Evolutionary conservation across 2,329 filamentous ascomycete genomes (phyloP), one percentile per base, ranked within the genome.

Genomic region (Cercospora berteroae): DNA sequence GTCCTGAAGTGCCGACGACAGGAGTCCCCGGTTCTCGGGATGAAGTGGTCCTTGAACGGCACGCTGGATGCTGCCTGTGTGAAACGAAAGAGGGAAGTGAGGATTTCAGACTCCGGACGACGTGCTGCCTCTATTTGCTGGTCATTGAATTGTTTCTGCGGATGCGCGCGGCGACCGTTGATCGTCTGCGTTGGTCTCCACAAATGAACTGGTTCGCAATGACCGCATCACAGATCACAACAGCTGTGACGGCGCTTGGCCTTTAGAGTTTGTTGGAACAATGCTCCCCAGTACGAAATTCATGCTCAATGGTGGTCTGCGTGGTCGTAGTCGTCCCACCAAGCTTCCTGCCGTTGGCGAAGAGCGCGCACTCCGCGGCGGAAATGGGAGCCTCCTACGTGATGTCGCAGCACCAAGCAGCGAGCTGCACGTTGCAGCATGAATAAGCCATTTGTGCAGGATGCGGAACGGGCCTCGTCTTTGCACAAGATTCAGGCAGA

Each of bases 301-400:
- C 18, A 52, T 52, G 48, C 18, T 48, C 44, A 20, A 48, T 48
- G 44, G 44, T 12, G 44, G 44, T 48, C 20, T 23, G 44, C n/a
- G 44, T 23, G n/a, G 44, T 42, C 36, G 36, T 42, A n/a, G 36
- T 7, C 16, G 36, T 39, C 18, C 18, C 44, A 18, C 44, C n/a
- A 52, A 18, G 55, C 55, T 31, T 33, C 55, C 55, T 23, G 12
- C 10, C 1, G 20, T 18, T 57, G 25, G 55, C 16, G 27, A 18
- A 25, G 27, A 31, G 52, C 25, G 55, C 55, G 59, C 36, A 18
- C 25, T 39, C 59, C 59, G 59, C 59, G 48, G 48, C 10, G 36
- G 59, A 25, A 12, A n/a, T n/a, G 39, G 8, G 36, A 36, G 61
- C 61, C 61, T 36, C 61, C 61, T 55, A 63, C 60, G 60, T 63